Evolutionary conservation across 2,329 filamentous ascomycete genomes (phyloP).

Genomic region (Endocalyx cinctus): DNA sequence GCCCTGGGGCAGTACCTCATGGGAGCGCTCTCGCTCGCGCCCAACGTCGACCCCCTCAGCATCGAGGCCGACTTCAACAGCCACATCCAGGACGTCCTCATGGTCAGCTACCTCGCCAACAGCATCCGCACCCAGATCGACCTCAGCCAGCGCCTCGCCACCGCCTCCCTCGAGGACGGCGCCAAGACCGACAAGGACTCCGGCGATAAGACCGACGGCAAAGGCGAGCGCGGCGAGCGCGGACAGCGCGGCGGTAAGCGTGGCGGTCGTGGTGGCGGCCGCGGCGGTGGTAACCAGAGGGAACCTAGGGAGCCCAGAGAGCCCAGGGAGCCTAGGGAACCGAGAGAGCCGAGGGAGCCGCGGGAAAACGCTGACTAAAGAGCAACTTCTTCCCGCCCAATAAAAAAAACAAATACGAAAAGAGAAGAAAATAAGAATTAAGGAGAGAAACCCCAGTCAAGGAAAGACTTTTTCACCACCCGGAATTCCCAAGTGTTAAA

Average conservation of each 20-base stretch:
- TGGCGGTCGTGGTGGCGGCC: conserved; percentile 46
- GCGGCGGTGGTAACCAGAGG: conserved; percentile 43
- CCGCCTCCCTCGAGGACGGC: conserved; percentile 57
- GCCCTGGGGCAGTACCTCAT: conserved; percentile 92
- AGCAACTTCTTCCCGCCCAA: no score
- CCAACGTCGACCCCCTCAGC: conserved; percentile 85
- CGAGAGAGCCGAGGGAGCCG: no score
- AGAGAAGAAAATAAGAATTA: no score
- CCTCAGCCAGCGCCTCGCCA: conserved; percentile 89
- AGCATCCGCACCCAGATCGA: conserved; percentile 99
- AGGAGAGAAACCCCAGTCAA: no score
- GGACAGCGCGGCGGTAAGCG: conserved; percentile 40
- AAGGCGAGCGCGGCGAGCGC: conserved; percentile 34
- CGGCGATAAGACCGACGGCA: conserved; percentile 41
- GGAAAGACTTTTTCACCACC: no score
- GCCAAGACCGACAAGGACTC: not conserved
- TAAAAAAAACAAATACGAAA: no score
- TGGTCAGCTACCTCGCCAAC: conserved; percentile 97
- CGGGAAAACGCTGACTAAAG: no score
- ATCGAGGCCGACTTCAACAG: conserved; percentile 99
- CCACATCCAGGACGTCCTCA: conserved; percentile 97
- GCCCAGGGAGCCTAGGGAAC: conserved; percentile 34
- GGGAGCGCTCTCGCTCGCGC: conserved; percentile 86
- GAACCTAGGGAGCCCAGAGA: conserved; percentile 49
- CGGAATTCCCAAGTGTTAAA: no score